Evolutionary conservation across 495 filamentous ascomycete genomes (phyloP).

Genomic region (Trichoderma erinaceum): DNA sequence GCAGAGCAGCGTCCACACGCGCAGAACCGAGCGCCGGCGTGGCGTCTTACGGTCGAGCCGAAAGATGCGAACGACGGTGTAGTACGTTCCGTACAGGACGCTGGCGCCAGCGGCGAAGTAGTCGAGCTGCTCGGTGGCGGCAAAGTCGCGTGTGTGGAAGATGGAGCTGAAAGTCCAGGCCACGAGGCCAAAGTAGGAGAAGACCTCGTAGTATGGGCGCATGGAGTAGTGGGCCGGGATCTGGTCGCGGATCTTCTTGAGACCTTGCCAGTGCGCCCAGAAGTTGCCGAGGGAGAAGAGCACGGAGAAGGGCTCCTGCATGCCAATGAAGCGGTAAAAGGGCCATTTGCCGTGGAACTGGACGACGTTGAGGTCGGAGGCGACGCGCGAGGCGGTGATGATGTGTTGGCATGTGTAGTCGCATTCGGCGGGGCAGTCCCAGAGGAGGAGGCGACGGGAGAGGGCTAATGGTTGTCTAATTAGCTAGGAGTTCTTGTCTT

Average conservation of each 20-base stretch:
- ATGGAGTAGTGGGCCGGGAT: slow-evolving; percentile 71
- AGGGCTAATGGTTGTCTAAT: slow-evolving; percentile 41
- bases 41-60: slow-evolving; percentile 63
- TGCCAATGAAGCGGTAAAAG: slow-evolving; percentile 78
- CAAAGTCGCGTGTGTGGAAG: slow-evolving; percentile 87
- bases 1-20: slow-evolving; percentile 70
- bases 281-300: slow-evolving; percentile 90
- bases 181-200: slow-evolving; percentile 74
- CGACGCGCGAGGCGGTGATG: slow-evolving; percentile 66
- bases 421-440: slow-evolving; percentile 85
- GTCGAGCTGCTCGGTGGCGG: slow-evolving; percentile 82
- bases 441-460: slow-evolving; percentile 64
- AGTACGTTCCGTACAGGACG: slow-evolving; percentile 87
- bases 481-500: background rate
- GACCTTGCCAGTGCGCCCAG: slow-evolving; percentile 75
- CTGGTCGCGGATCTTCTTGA: slow-evolving; percentile 57
- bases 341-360: slow-evolving; percentile 99
- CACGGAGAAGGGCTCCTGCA: slow-evolving; percentile 92
- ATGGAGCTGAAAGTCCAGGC: slow-evolving; percentile 84
- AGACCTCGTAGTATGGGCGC: slow-evolving; percentile 69
- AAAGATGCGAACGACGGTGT: slow-evolving; percentile 72
- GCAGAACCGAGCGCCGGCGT: slow-evolving; percentile 52
- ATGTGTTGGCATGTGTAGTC: slow-evolving; percentile 98
- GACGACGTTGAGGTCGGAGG: slow-evolving; percentile 59
- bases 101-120: slow-evolving; percentile 91